Percentiles rank a stretch among this genome's conserved stretches.
phyloP scores from a whole-genome alignment of 176 grass and related monocot genomes.

The Oryza australiensis region DNA sequence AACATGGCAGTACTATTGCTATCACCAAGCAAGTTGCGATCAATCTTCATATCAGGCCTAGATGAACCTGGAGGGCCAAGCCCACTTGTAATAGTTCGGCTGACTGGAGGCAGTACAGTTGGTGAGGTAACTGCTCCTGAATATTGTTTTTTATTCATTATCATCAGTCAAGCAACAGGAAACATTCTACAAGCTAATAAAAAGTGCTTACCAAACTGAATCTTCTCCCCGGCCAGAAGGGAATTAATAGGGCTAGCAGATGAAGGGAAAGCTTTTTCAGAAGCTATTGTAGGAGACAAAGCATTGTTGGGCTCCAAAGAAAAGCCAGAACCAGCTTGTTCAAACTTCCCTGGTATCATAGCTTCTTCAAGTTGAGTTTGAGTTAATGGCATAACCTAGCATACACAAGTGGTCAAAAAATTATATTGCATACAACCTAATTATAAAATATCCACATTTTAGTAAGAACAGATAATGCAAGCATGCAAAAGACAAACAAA shows the following conservation, averaged over 20 bases:
- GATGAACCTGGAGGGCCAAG: constrained; percentile 81
- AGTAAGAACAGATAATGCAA: neutral
- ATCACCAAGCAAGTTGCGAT: constrained; percentile 41
- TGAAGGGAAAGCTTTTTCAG: constrained; percentile 51
- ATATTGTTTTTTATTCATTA: constrained; percentile 36
- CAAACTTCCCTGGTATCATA: constrained; percentile 82
- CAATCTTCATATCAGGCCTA: constrained; percentile 64
- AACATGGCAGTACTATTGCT: constrained; percentile 44
- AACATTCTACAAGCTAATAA: constrained; percentile 32
- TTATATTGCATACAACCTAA: neutral
- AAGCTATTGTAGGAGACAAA: constrained; percentile 41
- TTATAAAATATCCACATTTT: constrained; percentile 24
- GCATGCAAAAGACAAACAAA: constrained; percentile 2
- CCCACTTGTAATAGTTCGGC: constrained; percentile 60
- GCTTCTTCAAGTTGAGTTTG: constrained; percentile 99
- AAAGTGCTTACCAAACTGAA: constrained; percentile 91
- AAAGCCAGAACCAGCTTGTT: constrained; percentile 53
- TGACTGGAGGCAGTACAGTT: constrained; percentile 61
- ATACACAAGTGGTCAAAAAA: constrained; percentile 34
- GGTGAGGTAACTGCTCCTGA: constrained; percentile 87
- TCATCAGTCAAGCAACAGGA: neutral
- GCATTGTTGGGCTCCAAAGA: constrained; percentile 63
- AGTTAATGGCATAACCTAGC: constrained; percentile 89
- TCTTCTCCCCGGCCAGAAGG: constrained; percentile 85
- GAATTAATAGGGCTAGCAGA: constrained; percentile 79